phyloP scores from a whole-genome alignment of 805 yeast species.

The Yarrowia sp. region DNA sequence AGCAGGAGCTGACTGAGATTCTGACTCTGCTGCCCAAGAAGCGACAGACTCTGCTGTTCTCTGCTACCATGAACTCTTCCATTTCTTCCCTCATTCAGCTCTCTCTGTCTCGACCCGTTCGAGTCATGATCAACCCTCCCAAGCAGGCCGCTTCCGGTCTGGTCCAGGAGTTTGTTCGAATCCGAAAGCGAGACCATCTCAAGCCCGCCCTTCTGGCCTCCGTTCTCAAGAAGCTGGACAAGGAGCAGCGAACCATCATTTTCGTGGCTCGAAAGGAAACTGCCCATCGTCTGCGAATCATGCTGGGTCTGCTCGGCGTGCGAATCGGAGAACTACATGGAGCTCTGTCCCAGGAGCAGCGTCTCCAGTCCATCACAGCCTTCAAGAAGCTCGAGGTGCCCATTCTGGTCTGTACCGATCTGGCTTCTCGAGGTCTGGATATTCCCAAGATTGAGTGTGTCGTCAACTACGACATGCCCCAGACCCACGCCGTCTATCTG shows the following conservation, averaged over 20 bases:
- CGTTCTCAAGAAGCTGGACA: conserved; percentile 71
- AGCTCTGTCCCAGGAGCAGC: conserved; percentile 87
- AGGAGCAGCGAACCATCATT: conserved; percentile 78
- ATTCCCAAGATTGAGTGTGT: conserved; percentile 97
- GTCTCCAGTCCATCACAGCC: conserved; percentile 80
- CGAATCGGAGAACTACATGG: conserved; percentile 81
- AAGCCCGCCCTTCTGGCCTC: conserved; percentile 84
- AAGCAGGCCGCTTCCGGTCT: conserved; percentile 91
- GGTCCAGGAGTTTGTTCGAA: conserved; percentile 91
- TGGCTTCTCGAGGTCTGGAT: conserved; percentile 99
- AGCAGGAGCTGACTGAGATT: conserved; percentile 90
- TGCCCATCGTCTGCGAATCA: conserved; percentile 87
- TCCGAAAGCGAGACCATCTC: conserved; percentile 82
- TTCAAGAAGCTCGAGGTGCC: conserved; percentile 87
- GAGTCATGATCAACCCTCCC: conserved; percentile 96
- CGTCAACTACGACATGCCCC: conserved; percentile 95
- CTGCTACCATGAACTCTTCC: conserved; percentile 97
- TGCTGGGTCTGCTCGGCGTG: conserved; percentile 77
- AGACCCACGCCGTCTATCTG: conserved; percentile 84
- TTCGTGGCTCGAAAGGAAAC: conserved; percentile 91
- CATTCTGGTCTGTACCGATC: conserved; percentile 91
- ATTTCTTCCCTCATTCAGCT: conserved; percentile 87
- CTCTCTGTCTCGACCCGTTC: conserved; percentile 86
- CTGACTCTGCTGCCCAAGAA: conserved; percentile 84
- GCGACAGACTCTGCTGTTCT: conserved; percentile 91